Evolutionary conservation across 139 green algal species (phyloP), one percentile per base, ranked within the genome.

Genomic region (Chlamydomonas schloesseri): DNA sequence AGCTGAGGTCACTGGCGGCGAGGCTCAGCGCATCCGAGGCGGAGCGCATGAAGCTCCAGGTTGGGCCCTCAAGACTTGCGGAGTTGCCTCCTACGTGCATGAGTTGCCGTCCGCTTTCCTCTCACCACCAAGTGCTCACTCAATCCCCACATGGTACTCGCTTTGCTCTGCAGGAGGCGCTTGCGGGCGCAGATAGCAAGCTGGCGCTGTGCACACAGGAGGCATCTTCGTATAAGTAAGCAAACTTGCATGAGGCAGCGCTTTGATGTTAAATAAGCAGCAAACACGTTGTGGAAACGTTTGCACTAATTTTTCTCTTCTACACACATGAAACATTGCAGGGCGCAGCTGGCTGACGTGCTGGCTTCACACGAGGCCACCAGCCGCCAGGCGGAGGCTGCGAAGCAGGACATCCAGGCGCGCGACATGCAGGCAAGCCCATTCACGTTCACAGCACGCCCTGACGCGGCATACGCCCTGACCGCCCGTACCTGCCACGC

Each of bases 41-140:
- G 23, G 80, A 86, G 28, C 80, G 80, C 3, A 15, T 86, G 9
- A 78, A 69, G 80, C 80, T 86, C 2, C 78, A 84, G 78, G 78
- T 53, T 10, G 53, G 34, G 18, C 20, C 21, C 58, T 67, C 53
- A 58, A 58, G 53, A 58, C 13, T 58, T 58, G n/a, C n/a, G n/a
- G n/a, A n/a, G n/a, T n/a, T n/a, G n/a, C n/a, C n/a, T n/a, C n/a
- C n/a, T n/a, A n/a, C n/a, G n/a, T n/a, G n/a, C n/a, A n/a, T n/a
- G n/a, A n/a, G n/a, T n/a, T n/a, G n/a, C n/a, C n/a, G n/a, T n/a
- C n/a, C n/a, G n/a, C n/a, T n/a, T n/a, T n/a, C n/a, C n/a, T n/a
- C n/a, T n/a, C n/a, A n/a, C n/a, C n/a, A n/a, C n/a, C n/a, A n/a
- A n/a, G n/a, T n/a, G n/a, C n/a, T n/a, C n/a, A n/a, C n/a, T n/a